These are phyloP conservation scores for Metschnikowia dekortorum DNA, from an alignment of 805 yeast genomes.

Conservation along the genomic window DNA sequence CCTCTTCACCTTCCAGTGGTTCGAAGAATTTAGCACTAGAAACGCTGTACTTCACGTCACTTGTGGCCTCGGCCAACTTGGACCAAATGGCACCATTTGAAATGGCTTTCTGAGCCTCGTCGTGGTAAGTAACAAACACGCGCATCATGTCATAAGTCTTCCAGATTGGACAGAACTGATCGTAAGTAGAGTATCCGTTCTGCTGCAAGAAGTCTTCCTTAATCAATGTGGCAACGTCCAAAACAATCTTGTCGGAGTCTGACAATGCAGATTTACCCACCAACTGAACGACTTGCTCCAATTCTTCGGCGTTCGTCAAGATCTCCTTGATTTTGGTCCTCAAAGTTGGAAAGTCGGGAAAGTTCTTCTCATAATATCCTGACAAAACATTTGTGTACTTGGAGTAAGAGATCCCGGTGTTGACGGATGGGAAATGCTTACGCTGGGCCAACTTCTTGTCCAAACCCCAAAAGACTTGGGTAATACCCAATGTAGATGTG, in stretches of 20 bases:
- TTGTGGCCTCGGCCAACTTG: conserved; percentile 81
- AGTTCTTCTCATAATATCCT: conserved; percentile 79
- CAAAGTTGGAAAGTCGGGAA: conserved; percentile 85
- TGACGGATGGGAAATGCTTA: conserved; percentile 98
- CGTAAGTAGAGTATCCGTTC: conserved; percentile 97
- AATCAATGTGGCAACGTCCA: conserved; percentile 86
- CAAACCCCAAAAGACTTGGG: conserved; percentile 99
- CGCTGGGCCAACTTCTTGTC: conserved; percentile 99
- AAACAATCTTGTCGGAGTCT: conserved; percentile 92
- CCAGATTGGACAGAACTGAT: conserved; percentile 99
- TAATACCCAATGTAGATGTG: conserved; percentile 95
- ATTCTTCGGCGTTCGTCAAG: conserved; percentile 93
- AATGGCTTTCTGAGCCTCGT: conserved; percentile 96
- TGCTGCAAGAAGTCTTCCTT: conserved; percentile 99
- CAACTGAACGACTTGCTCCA: conserved; percentile 98
- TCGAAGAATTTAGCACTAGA: conserved; percentile 94
- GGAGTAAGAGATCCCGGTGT: conserved; percentile 94
- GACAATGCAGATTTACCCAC: conserved; percentile 98
- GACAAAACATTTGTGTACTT: conserved; percentile 73
- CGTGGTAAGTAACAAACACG: conserved; percentile 83
- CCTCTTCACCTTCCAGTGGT: conserved; percentile 87
- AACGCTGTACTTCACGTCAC: conserved; percentile 89
- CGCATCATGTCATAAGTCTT: conserved; percentile 98
- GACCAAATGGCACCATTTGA: conserved; percentile 93
- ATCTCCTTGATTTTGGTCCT: conserved; percentile 94